These are phyloP conservation scores for Serendipita sp. DNA, from an alignment of 1,284 basidiomycete species.

Conservation along the genomic window DNA sequence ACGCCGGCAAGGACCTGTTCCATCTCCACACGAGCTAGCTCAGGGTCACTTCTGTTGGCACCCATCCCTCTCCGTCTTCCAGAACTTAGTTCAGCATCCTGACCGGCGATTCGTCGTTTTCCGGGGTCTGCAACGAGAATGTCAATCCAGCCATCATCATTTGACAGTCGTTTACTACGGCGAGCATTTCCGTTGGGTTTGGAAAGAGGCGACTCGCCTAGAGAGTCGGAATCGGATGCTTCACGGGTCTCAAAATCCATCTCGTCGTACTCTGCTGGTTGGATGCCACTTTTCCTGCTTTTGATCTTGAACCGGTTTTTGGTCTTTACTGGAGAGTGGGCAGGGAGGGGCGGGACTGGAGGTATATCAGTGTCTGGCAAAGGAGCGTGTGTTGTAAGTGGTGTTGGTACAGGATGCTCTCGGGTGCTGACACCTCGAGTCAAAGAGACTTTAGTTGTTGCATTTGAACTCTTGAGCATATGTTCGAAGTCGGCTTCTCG, in stretches of 20 bases:
- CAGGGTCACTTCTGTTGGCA: slow-evolving; percentile 38
- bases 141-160: slow-evolving; percentile 66
- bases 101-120: slow-evolving; percentile 40
- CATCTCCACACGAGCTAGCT: slow-evolving; percentile 55
- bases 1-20: slow-evolving; percentile 54
- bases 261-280: slow-evolving; percentile 50
- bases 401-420: slow-evolving; percentile 7
- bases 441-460: slow-evolving; percentile 43
- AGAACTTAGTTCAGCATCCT: slow-evolving; percentile 31
- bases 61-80: slow-evolving; percentile 16
- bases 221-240: slow-evolving; percentile 26
- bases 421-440: slow-evolving; percentile 22
- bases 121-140: slow-evolving; percentile 57
- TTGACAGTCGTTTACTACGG: slow-evolving; percentile 10
- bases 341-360: slow-evolving; percentile 14
- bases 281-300: slow-evolving; percentile 18
- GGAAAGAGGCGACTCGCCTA: slow-evolving; percentile 17
- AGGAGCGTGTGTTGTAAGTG: slow-evolving; percentile 3
- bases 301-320: slow-evolving; percentile 5
- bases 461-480: slow-evolving; percentile 38
- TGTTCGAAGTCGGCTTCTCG: slow-evolving; percentile 66
- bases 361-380: slow-evolving; percentile 9
- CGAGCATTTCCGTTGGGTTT: slow-evolving; percentile 1
- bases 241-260: slow-evolving; percentile 58
- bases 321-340: slow-evolving; percentile 12